A percentile compares a stretch with the other conserved stretches of the same genome.
Evolutionary conservation across 129 eudicot genomes (phyloP).

Genomic region (Lonicera japonica): DNA sequence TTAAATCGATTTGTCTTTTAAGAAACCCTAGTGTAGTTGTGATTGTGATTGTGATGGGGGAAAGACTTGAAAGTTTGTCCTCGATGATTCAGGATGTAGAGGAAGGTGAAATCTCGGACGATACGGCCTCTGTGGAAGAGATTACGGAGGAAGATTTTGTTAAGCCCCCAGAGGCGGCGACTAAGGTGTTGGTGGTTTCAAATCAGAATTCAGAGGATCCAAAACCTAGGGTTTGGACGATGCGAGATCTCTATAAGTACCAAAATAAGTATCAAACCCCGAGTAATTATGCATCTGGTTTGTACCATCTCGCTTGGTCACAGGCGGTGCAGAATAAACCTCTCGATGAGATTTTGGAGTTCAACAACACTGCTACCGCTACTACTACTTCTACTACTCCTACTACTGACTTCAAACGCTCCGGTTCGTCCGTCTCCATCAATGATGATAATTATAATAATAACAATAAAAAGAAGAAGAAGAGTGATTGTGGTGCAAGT

Average conservation of each 20-base stretch:
- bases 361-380: conserved; percentile 16
- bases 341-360: conserved; percentile 57
- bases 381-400: no score
- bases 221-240: conserved; percentile 61
- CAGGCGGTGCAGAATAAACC: conserved; percentile 98
- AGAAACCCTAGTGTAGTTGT: background rate
- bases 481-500: background rate
- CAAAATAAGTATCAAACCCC: conserved; percentile 62
- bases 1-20: background rate
- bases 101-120: conserved; percentile 95
- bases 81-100: conserved; percentile 55
- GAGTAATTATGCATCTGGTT: conserved; percentile 51
- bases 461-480: no score
- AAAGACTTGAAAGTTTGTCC: conserved; percentile 29
- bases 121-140: conserved; percentile 75
- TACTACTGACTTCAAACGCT: conserved; percentile 4
- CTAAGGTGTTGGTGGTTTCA: conserved; percentile 10
- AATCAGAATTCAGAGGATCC: background rate
- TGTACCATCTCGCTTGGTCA: conserved; percentile 94
- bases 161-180: no score
- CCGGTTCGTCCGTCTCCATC: background rate
- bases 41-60: conserved; percentile 13
- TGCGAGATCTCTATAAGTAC: conserved; percentile 74
- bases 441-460: background rate
- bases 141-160: conserved; percentile 57